These are phyloP conservation scores for Morella rubra DNA, from an alignment of 306 rosid species.

Conservation along the genomic window DNA sequence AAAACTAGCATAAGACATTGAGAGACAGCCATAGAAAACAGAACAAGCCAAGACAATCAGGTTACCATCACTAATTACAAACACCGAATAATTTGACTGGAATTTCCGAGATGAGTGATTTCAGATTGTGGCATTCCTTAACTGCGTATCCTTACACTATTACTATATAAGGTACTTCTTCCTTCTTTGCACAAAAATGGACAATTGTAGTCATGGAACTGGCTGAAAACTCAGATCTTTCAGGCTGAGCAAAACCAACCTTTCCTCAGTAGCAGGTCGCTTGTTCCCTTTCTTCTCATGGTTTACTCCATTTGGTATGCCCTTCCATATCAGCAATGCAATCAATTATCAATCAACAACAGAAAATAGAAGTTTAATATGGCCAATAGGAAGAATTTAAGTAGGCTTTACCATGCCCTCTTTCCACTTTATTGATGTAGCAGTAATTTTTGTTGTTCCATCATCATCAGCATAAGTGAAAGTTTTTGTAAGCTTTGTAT, in stretches of 20 bases:
- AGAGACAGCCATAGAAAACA: not conserved
- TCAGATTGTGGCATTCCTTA: not conserved
- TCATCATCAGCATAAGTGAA: conserved; percentile 78
- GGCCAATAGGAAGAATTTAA: not conserved
- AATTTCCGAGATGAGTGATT: not conserved
- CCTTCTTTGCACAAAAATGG: not conserved
- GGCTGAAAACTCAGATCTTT: not conserved
- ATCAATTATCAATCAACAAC: not conserved
- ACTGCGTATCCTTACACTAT: not conserved
- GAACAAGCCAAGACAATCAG: not conserved
- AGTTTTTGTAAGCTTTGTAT: conserved; percentile 72
- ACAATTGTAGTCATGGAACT: not conserved
- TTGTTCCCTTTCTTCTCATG: conserved; percentile 88
- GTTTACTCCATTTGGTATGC: conserved; percentile 67
- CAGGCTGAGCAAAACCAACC: conserved; percentile 45
- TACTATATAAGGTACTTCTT: not conserved
- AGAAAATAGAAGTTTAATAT: not conserved
- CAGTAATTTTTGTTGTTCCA: conserved; percentile 74
- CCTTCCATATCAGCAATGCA: conserved; percentile 41
- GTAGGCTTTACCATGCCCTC: conserved; percentile 74
- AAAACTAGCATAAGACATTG: not conserved
- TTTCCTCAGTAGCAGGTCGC: conserved; percentile 64
- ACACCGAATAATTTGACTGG: not conserved
- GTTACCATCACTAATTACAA: not conserved
- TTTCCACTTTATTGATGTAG: conserved; percentile 89